phyloP scores from a whole-genome alignment of 768 basidiomycete genomes.

The Mycena vitilis region DNA sequence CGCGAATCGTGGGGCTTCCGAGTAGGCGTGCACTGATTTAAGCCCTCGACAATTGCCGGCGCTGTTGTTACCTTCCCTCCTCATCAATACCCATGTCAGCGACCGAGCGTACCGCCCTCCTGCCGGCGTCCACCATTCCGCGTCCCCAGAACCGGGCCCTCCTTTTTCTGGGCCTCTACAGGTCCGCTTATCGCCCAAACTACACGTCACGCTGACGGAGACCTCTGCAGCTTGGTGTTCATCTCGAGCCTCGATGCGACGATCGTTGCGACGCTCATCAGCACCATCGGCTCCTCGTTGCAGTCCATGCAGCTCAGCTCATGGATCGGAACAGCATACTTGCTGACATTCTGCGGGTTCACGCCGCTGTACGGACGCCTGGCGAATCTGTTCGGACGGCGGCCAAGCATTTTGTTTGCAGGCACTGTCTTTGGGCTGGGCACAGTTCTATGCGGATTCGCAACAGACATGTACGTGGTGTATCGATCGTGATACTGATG shows the following conservation, averaged over 20 bases:
- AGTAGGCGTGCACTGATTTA: no score
- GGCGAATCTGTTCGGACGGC: conserved; percentile 60
- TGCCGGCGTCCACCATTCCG: no score
- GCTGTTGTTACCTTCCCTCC: no score
- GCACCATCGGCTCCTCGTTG: conserved; percentile 71
- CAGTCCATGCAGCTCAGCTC: conserved; percentile 64
- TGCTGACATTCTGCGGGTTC: conserved; percentile 72
- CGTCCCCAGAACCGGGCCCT: no score
- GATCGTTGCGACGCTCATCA: conserved; percentile 69
- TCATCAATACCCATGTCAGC: no score
- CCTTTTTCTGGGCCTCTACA: no score
- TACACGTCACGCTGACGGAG: background rate
- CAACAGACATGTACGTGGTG: conserved; percentile 38
- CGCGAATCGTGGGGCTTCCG: no score
- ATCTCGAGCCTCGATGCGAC: conserved; percentile 51
- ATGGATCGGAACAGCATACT: conserved; percentile 74
- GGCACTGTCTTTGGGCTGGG: conserved; percentile 70
- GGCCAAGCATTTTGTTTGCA: conserved; percentile 69
- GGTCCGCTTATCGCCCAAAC: no score
- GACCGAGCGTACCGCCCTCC: no score
- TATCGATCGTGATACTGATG: background rate
- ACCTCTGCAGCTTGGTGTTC: conserved; percentile 19
- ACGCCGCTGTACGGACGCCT: conserved; percentile 73
- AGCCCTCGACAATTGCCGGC: no score
- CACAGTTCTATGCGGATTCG: conserved; percentile 73